Base-by-base conservation (phyloP, 2,329 filamentous ascomycete genomes). In the Aspergillus clavatus region DNA sequence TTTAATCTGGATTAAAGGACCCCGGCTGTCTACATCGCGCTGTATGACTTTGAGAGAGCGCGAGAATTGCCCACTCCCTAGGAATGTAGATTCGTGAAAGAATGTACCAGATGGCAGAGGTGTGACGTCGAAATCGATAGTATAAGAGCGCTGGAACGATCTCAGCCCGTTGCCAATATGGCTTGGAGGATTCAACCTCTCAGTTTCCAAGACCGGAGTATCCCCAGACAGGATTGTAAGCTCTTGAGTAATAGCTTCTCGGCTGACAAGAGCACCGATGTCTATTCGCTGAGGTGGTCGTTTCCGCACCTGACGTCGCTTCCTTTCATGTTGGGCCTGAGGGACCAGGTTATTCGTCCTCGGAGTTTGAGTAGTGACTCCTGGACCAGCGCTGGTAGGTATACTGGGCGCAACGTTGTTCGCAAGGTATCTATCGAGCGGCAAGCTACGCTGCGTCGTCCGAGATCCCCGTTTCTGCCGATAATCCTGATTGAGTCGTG, bases 41-140 rank as follows among this genome's bases (percentile, higher is more conserved):
- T 59, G 52, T 16, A 44, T 40, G 8, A 76, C 14, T 8, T 62
- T 50, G 4, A 82, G 52, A 27, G 72, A 72, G 27, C 67, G 68
- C 12, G 62, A 57, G 38, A 83, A 72, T 21, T 77, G 73, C 3
- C 77, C 78, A 52, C 77, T 78, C 22, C 80, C 80, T 46, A 83
- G 67, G 47, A 83, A 78, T 4, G 78, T 81, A 37, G 67, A 70
- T 35, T 72, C 62, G 48, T 79, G 75, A 50, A 82, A 82, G 54
- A 73, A 80, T 0, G 75, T 79, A 1, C 74, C 78, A 5, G 67
- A 49, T 7, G 63, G 65, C 6, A 83, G 59, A 19, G 76, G 74
- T 4, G 58, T 58, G 7, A 80, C 61, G 41, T 77, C 75, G 46
- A 82, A 82, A 49, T 76, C 73, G 8, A 68, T 67, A 1, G 78